phyloP scores from a whole-genome alignment of 768 basidiomycete genomes.

The Suillus sp. region DNA sequence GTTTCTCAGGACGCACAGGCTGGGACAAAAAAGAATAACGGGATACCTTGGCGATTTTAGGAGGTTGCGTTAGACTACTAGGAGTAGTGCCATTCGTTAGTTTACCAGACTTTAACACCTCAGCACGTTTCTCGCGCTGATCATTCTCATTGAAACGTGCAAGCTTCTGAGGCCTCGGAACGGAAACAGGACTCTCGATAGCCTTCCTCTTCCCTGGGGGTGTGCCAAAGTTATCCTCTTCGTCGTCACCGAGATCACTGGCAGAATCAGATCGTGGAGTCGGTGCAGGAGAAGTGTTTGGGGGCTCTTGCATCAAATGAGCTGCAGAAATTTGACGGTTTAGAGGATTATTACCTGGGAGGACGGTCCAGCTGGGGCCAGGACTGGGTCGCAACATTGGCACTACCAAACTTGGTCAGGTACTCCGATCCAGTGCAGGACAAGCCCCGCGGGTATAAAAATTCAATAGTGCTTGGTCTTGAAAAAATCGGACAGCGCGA shows the following conservation, averaged over 20 bases:
- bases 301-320: constrained; percentile 21
- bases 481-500: not conserved
- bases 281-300: constrained; percentile 24
- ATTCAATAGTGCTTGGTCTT: not conserved
- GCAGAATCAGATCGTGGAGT: constrained; percentile 19
- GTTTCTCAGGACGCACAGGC: constrained; percentile 1
- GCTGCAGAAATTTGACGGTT: not conserved
- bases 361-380: constrained; percentile 33
- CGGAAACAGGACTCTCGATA: constrained; percentile 14
- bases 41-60: not conserved
- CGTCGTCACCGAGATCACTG: constrained; percentile 24
- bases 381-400: constrained; percentile 14
- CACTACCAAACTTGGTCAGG: constrained; percentile 3
- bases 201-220: constrained; percentile 33
- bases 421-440: not conserved
- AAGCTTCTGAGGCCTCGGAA: constrained; percentile 20
- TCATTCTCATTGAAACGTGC: constrained; percentile 21
- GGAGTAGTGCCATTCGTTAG: constrained; percentile 9
- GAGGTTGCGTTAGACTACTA: constrained; percentile 17
- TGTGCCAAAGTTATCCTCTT: constrained; percentile 17
- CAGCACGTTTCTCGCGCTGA: not conserved
- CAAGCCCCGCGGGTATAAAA: not conserved
- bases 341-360: constrained; percentile 20
- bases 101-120: not conserved
- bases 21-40: constrained; percentile 1